Conservation (phyloP, 208 protist species). For the Trypanosoma lewisi region DNA sequence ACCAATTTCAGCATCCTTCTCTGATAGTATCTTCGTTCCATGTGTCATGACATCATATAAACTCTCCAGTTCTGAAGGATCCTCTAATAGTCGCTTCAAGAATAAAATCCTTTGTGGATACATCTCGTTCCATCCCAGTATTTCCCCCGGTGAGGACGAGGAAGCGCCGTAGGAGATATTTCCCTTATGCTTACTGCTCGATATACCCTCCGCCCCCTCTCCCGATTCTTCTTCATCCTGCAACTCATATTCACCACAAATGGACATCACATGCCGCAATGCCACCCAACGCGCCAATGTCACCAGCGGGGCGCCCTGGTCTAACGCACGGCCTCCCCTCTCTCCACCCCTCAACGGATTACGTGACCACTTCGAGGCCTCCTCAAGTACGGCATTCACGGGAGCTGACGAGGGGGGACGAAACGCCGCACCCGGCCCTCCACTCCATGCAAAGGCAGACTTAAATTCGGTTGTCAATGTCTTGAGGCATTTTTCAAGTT, state of each 20-base stretch:
- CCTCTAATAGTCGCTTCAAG: background rate
- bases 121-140: background rate
- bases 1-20: slow-evolving; percentile 19
- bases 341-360: slow-evolving; percentile 1
- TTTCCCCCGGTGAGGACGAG: background rate
- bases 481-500: slow-evolving; percentile 13
- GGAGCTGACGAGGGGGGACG: slow-evolving; percentile 4
- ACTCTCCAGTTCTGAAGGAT: slow-evolving; percentile 7
- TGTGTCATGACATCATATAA: slow-evolving; percentile 31
- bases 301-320: slow-evolving; percentile 28
- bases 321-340: background rate
- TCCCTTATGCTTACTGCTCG: background rate
- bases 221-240: background rate
- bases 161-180: too few species aligned
- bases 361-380: background rate
- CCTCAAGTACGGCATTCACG: background rate
- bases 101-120: background rate
- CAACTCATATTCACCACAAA: slow-evolving; percentile 34
- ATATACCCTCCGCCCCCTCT: background rate
- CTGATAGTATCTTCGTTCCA: slow-evolving; percentile 14
- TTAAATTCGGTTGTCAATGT: slow-evolving; percentile 2
- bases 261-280: slow-evolving; percentile 31
- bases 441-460: slow-evolving; percentile 8
- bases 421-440: slow-evolving; percentile 15
- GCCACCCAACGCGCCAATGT: slow-evolving; percentile 47